A percentile compares a stretch with the other conserved stretches of the same genome.
These are phyloP conservation scores for Scalesia atractyloides DNA, from an alignment of 129 eudicot species.

Conservation along the genomic window DNA sequence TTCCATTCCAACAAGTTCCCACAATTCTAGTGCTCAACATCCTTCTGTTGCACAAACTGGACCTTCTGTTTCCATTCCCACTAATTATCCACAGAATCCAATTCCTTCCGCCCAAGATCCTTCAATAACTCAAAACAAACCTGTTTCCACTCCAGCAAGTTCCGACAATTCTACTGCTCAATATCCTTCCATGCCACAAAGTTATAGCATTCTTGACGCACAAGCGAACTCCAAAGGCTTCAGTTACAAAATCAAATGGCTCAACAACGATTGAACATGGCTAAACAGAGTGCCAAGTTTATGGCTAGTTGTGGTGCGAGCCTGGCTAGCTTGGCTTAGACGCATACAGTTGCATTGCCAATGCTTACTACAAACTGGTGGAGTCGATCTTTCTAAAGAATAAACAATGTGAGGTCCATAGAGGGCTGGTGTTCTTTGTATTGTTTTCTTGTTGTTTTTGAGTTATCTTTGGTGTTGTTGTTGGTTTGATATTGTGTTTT, in stretches of 20 bases:
- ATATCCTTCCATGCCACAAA: slow-evolving; percentile 13
- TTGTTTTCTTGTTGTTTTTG: no score
- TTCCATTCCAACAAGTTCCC: slow-evolving; percentile 25
- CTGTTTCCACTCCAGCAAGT: slow-evolving; percentile 19
- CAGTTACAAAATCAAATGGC: slow-evolving; percentile 19
- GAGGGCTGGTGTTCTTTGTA: no score
- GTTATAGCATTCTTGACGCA: slow-evolving; percentile 24
- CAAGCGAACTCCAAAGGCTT: slow-evolving; percentile 36
- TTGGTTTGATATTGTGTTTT: no score
- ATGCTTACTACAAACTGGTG: no score
- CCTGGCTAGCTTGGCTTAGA: slow-evolving; percentile 5
- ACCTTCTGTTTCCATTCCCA: slow-evolving; percentile 20
- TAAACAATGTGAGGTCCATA: no score
- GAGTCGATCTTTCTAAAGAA: no score
- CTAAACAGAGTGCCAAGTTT: slow-evolving; percentile 35
- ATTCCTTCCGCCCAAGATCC: neutral
- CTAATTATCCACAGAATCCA: neutral
- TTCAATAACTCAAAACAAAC: neutral
- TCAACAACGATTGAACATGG: slow-evolving; percentile 18
- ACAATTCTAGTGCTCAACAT: neutral
- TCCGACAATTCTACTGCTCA: slow-evolving; percentile 1
- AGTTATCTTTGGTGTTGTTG: no score
- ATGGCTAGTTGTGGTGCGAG: slow-evolving; percentile 34
- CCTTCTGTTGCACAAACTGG: slow-evolving; percentile 3
- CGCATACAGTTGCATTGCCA: no score